A percentile compares a stretch with the other conserved stretches of the same genome.
These are phyloP conservation scores for Aspergillus bombycis DNA, from an alignment of 2,329 filamentous ascomycete genomes.

Conservation along the genomic window DNA sequence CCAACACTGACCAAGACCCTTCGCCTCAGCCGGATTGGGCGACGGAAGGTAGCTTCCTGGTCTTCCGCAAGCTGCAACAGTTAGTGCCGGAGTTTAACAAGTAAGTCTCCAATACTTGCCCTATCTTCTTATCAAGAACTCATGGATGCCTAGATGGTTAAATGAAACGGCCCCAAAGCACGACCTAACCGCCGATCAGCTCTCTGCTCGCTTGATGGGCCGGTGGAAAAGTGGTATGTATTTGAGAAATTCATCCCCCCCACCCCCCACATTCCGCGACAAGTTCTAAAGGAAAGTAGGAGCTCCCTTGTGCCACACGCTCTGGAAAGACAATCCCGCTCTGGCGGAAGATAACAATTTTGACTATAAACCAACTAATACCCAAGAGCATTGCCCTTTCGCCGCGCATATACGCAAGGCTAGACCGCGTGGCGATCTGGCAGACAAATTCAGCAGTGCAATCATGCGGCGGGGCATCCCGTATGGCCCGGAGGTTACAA, in stretches of 20 bases:
- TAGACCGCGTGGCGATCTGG: constrained; percentile 3
- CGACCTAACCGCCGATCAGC: not conserved
- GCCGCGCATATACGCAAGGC: constrained; percentile 13
- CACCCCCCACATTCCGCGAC: not conserved
- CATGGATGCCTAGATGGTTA: not conserved
- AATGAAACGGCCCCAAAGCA: constrained; percentile 2
- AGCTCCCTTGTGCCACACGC: constrained; percentile 4
- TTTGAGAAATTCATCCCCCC: not conserved
- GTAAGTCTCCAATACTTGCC: constrained; percentile 12
- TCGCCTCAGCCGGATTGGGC: constrained; percentile 41
- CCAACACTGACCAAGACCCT: constrained; percentile 41
- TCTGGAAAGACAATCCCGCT: not conserved
- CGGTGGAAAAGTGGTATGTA: constrained; percentile 14
- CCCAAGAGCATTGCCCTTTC: constrained; percentile 9
- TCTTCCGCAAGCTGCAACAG: constrained; percentile 50
- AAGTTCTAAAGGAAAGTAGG: not conserved
- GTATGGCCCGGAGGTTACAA: constrained; percentile 2
- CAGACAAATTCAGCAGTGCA: not conserved
- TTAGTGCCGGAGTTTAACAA: constrained; percentile 50
- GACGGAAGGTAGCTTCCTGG: constrained; percentile 50
- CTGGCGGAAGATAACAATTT: constrained; percentile 4
- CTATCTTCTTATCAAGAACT: not conserved
- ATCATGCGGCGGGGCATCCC: constrained; percentile 13
- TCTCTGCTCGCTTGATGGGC: constrained; percentile 11
- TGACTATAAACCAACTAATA: not conserved